phyloP scores from a whole-genome alignment of 1,284 basidiomycete genomes.

The Salmacisia buchloeana region DNA sequence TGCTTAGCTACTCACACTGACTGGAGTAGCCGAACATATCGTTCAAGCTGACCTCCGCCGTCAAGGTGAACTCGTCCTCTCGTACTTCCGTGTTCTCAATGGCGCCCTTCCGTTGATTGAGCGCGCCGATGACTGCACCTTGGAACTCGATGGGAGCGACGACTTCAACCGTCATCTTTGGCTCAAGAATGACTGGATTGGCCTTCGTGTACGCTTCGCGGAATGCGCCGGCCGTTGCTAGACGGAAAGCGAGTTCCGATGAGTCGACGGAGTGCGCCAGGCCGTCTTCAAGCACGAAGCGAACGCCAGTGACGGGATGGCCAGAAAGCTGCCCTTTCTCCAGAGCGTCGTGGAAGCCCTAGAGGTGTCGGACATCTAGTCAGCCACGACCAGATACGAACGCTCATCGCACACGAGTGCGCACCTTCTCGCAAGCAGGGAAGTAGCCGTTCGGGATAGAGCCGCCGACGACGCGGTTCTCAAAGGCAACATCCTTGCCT shows the following conservation, averaged over 20 bases:
- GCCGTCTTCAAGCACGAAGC: slow-evolving; percentile 87
- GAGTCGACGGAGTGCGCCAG: slow-evolving; percentile 93
- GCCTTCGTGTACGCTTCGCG: slow-evolving; percentile 79
- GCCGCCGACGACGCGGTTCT: slow-evolving; percentile 83
- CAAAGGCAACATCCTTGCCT: slow-evolving; percentile 80
- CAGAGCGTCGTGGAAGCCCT: slow-evolving; percentile 85
- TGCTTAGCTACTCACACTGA: slow-evolving; percentile 15
- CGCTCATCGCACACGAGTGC: slow-evolving; percentile 50
- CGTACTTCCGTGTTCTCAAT: slow-evolving; percentile 94
- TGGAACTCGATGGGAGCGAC: slow-evolving; percentile 96
- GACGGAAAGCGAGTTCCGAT: slow-evolving; percentile 88
- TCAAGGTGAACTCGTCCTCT: slow-evolving; percentile 91
- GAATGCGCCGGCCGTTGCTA: slow-evolving; percentile 86
- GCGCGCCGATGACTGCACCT: slow-evolving; percentile 86
- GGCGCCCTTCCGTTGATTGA: slow-evolving; percentile 88
- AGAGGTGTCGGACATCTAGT: no score
- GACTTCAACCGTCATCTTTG: slow-evolving; percentile 97
- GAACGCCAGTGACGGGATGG: slow-evolving; percentile 77
- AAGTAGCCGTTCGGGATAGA: slow-evolving; percentile 88
- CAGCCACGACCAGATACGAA: background rate
- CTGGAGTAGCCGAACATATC: slow-evolving; percentile 87
- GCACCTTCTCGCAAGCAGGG: slow-evolving; percentile 79
- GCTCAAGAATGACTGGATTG: slow-evolving; percentile 80
- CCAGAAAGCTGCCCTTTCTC: slow-evolving; percentile 88
- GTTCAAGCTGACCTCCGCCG: slow-evolving; percentile 87